Base-by-base conservation (phyloP, 495 filamentous ascomycete species). In the Jackrogersella minutella region DNA sequence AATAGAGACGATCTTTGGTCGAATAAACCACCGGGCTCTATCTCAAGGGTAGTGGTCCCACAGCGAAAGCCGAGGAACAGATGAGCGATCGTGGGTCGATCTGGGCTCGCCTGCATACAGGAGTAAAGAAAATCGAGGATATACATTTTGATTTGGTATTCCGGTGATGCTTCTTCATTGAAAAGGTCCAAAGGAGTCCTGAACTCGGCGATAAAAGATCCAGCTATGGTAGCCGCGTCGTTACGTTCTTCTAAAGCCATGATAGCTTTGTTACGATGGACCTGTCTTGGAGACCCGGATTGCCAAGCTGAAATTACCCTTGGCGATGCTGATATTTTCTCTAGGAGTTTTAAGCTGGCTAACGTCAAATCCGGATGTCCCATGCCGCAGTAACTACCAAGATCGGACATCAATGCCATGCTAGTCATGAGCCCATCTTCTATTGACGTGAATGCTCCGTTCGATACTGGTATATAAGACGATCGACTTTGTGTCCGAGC, bases 381-480 rank as follows among this genome's bases (percentile, higher is more conserved):
- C 34, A 92, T 86, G 36, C 91, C 90, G 68, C 91, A 91, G 72
- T 93, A 98, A 2, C 90, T 82, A 21, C 92, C 93, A 24, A 98
- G 78, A 58, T 90, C 86, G 5, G 90, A 87, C 37, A 97, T 81
- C 39, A 97, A 78, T 13, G 82, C 74, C 33, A 98, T 77, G 66
- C 93, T 89, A 67, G 88, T 91, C 54, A 97, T 81, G 36, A 99
- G 81, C 21, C 91, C 94, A 66, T 98, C 96, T 75, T 99, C 96
- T 72, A 98, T 93, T 1, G 90, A 92, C 11, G 88, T 81, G 54
- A 94, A 88, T 2, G 91, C 83, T 6, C 87, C 84, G 70, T 93
- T 93, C 1, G 87, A 84, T 14, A 91, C 87, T 10, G 79, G 73
- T 36, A 72, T 73, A 57, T 57, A 74, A 5, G 51, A 37, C 16